phyloP scores from a whole-genome alignment of 2,329 filamentous ascomycete species.

The Diaporthe sp. region DNA sequence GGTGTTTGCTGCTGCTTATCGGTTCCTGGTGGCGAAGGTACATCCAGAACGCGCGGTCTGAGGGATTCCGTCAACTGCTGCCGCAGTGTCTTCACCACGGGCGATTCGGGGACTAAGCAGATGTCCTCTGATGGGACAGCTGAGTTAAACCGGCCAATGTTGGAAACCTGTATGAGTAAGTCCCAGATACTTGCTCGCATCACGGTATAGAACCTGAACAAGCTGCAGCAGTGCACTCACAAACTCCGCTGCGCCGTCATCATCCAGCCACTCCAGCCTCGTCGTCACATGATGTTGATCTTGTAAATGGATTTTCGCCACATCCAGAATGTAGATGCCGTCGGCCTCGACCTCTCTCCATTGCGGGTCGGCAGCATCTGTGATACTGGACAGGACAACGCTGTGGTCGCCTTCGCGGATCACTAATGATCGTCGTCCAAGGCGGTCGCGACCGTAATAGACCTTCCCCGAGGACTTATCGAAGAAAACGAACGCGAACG shows the following conservation, averaged over 20 bases:
- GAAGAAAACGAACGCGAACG: constrained; percentile 91
- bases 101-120: constrained; percentile 56
- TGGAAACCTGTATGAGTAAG: constrained; percentile 65
- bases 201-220: constrained; percentile 19
- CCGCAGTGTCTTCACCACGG: constrained; percentile 67
- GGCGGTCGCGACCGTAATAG: constrained; percentile 88
- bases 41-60: constrained; percentile 72
- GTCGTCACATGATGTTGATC: constrained; percentile 3
- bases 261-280: constrained; percentile 52
- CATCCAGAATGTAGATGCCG: constrained; percentile 79
- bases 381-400: constrained; percentile 79
- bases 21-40: constrained; percentile 63
- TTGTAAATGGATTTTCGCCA: constrained; percentile 50
- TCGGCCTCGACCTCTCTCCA: constrained; percentile 90
- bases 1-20: constrained; percentile 59
- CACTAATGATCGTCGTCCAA: constrained; percentile 88
- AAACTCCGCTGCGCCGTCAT: constrained; percentile 52
- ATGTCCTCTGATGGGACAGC: constrained; percentile 52
- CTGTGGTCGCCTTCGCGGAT: constrained; percentile 59
- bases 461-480: constrained; percentile 73
- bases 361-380: constrained; percentile 62
- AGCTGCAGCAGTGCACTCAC: constrained; percentile 55
- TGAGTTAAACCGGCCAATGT: constrained; percentile 67
- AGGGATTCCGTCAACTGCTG: constrained; percentile 72
- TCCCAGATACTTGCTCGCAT: constrained; percentile 49